Percentiles rank a stretch among this genome's conserved stretches.
Conservation (phyloP, 2,329 filamentous ascomycete species). For the Cercospora janseana region DNA sequence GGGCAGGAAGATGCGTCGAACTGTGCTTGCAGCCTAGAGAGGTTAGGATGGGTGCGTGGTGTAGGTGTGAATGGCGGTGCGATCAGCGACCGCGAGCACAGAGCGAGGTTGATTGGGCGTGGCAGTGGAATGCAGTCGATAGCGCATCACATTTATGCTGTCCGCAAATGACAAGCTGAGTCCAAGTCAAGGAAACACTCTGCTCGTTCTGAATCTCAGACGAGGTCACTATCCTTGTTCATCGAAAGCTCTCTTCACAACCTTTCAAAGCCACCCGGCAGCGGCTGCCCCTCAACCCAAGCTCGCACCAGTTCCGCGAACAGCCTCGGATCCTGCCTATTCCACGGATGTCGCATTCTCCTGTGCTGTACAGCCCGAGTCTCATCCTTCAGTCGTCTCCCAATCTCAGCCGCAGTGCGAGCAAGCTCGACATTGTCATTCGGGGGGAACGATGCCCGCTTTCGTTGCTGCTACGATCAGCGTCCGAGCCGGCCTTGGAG, state of each 20-base stretch:
- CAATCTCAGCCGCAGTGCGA: conserved; percentile 24
- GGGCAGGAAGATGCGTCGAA: too few species aligned
- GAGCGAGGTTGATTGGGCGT: too few species aligned
- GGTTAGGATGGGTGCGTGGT: too few species aligned
- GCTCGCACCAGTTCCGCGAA: conserved; percentile 27
- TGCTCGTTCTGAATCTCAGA: too few species aligned
- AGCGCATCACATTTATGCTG: too few species aligned
- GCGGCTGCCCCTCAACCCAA: conserved; percentile 21
- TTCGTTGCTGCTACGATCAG: conserved; percentile 33
- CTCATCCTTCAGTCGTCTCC: conserved; percentile 18
- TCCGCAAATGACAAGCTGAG: background rate
- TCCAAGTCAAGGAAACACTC: background rate
- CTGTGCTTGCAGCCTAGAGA: too few species aligned
- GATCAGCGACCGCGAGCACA: too few species aligned
- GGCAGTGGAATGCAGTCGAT: too few species aligned
- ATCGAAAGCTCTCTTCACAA: background rate
- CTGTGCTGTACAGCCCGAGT: conserved; percentile 27
- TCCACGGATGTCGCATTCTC: conserved; percentile 33
- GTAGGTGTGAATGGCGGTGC: too few species aligned
- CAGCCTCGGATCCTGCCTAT: conserved; percentile 27
- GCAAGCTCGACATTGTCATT: conserved; percentile 27
- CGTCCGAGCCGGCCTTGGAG: conserved; percentile 27
- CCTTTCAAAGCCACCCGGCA: conserved; percentile 2
- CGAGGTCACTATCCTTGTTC: too few species aligned
- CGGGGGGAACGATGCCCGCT: conserved; percentile 28